These are phyloP conservation scores for Trichosphaerium sp. DNA, from an alignment of 78 protist species.

Conservation along the genomic window DNA sequence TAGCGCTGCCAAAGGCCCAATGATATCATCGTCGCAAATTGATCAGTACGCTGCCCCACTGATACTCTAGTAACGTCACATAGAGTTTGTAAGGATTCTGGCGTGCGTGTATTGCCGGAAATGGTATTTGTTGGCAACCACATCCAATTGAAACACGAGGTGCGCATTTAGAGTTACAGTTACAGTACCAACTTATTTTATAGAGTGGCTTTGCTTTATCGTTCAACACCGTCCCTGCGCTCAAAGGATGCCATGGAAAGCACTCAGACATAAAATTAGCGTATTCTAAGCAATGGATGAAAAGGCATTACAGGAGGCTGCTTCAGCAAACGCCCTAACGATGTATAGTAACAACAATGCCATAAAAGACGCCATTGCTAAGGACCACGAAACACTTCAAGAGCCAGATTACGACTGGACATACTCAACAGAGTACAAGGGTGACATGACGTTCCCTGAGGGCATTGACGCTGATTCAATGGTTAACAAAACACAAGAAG, in stretches of 20 bases:
- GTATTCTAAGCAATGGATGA: constrained; percentile 22
- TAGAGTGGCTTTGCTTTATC: constrained; percentile 8
- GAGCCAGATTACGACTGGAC: constrained; percentile 55
- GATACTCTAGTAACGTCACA: too few relatives aligned
- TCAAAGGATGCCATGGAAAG: constrained; percentile 5
- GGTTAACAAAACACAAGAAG: constrained; percentile 19
- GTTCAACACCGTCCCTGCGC: constrained; percentile 44
- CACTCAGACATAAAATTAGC: constrained; percentile 29
- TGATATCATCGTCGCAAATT: too few relatives aligned
- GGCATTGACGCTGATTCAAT: neutral
- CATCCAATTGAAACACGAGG: constrained; percentile 2
- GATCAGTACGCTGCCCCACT: too few relatives aligned
- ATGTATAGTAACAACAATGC: constrained; percentile 6
- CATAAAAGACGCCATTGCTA: neutral
- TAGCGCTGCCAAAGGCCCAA: too few relatives aligned
- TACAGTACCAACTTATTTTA: too few relatives aligned
- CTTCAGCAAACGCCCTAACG: neutral
- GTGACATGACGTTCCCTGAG: constrained; percentile 1
- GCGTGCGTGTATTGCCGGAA: constrained; percentile 24
- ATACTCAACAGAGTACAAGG: constrained; percentile 23
- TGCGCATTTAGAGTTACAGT: too few relatives aligned
- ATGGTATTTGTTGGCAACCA: constrained; percentile 49
- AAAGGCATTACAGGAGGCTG: too few relatives aligned
- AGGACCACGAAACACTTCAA: neutral
- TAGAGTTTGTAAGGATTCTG: neutral